Conservation (phyloP, 2,329 filamentous ascomycete species). For the Aspergillus clavatus region DNA sequence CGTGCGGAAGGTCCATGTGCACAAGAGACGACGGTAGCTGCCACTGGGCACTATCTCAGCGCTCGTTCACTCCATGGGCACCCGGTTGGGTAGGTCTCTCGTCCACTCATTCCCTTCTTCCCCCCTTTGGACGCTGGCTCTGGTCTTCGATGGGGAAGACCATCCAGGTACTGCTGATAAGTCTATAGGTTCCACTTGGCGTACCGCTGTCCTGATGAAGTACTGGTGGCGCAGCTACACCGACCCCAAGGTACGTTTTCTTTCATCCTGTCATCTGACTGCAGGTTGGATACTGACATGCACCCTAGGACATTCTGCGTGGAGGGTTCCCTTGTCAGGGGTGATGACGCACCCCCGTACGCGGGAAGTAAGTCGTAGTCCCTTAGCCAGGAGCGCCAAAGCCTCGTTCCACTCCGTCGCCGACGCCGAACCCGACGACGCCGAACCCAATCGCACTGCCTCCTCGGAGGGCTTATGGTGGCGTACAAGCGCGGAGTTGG, state of each 20-base stretch:
- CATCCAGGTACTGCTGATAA: conserved; percentile 17
- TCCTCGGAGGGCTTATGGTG: conserved; percentile 2
- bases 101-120: conserved; percentile 9
- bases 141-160: conserved; percentile 8
- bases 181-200: conserved; percentile 12
- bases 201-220: conserved; percentile 12
- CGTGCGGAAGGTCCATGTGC: conserved; percentile 18
- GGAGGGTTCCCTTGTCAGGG: conserved; percentile 11
- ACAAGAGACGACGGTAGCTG: not conserved
- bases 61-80: not conserved
- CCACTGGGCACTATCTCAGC: not conserved
- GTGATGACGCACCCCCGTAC: conserved; percentile 16
- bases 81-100: not conserved
- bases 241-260: conserved; percentile 9
- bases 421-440: not conserved
- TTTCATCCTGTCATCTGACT: not conserved
- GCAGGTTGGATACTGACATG: not conserved
- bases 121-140: conserved; percentile 2
- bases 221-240: conserved; percentile 13
- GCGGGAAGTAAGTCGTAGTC: conserved; percentile 14
- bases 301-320: conserved; percentile 6
- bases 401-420: conserved; percentile 1
- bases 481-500: conserved; percentile 7
- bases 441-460: not conserved
- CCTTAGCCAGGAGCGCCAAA: conserved; percentile 10